Conservation (phyloP, 495 filamentous ascomycete genomes). For the Penicillium waksmanii region DNA sequence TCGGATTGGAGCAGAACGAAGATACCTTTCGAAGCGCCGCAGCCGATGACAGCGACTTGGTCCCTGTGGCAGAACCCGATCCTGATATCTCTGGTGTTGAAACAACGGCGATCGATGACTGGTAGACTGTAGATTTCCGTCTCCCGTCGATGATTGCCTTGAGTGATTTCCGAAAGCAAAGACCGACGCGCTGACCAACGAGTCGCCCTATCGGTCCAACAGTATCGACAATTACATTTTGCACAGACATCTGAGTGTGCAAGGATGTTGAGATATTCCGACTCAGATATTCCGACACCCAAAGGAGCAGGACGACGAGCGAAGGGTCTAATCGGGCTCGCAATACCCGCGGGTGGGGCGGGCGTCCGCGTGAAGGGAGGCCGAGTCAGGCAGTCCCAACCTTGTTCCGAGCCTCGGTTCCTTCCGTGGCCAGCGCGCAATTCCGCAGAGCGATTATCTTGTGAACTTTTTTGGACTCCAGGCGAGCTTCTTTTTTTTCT, state of each 20-base stretch:
- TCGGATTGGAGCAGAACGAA: not conserved
- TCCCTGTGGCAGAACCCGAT: not conserved
- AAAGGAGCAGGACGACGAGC: conserved; percentile 4
- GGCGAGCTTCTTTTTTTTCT: conserved; percentile 18
- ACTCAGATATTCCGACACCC: not conserved
- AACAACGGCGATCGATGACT: too few species aligned
- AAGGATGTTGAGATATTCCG: not conserved
- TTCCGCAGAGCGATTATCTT: conserved; percentile 10
- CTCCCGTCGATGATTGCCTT: too few species aligned
- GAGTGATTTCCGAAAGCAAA: too few species aligned
- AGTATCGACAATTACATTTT: not conserved
- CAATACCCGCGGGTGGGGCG: not conserved
- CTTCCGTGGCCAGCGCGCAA: conserved; percentile 18
- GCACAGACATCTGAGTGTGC: not conserved
- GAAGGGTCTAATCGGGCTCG: not conserved
- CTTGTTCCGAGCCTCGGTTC: conserved; percentile 31
- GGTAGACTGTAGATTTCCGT: too few species aligned
- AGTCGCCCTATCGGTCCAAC: too few species aligned
- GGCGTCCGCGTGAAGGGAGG: conserved; percentile 1
- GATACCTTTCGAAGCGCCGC: not conserved
- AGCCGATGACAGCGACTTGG: not conserved
- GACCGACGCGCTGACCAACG: too few species aligned
- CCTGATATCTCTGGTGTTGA: not conserved
- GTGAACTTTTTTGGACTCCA: conserved; percentile 5
- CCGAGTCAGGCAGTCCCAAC: conserved; percentile 22